Base-by-base conservation (phyloP, 108 stramenopile genomes). In the Pseudonitzschia multistriata region DNA sequence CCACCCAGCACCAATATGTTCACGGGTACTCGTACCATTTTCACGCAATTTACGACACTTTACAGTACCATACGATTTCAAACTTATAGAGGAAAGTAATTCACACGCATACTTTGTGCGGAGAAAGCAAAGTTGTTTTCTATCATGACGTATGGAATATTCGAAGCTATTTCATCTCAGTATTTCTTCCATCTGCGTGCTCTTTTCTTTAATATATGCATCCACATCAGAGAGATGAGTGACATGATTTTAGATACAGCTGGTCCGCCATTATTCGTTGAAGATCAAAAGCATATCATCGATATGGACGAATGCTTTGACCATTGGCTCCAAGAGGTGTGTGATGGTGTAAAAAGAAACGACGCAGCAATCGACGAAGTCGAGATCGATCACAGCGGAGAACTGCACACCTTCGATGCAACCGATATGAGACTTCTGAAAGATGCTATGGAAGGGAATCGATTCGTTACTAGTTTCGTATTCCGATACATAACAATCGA, bases 401-500 rank as follows among this genome's bases (percentile, higher is more conserved):
- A 64, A 50, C 21, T 22, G 22, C n/a, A 35, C 31, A 60, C 59
- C n/a, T 25, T 76, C n/a, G 49, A 64, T 54, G 50, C 68, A 0
- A 54, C 49, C 30, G 68, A 76, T 54, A 35, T 62, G 25, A 28
- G 48, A 14, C 21, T 56, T 14, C 35, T 76, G 15, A 52, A 25
- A 27, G 36, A 69, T 42, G 67, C 74, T 13, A 34, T 69, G 67
- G 28, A 40, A 8, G 22, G 62, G 3, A 63, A 61, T 31, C 34
- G 37, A 17, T 36, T 24, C 22, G 56, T 74, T 2, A 47, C 40
- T 5, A 61, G 66, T 29, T 31, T 74, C 19, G 30, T 47, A 29
- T 54, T 74, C 33, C 73, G 57, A 37, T 66, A 66, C 25, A 40
- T 74, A 22, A 48, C 52, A n/a, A 34, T 48, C 14, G 47, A 59